Evolutionary conservation across 2,329 filamentous ascomycete genomes (phyloP).

Genomic region (Byssochlamys sp.): DNA sequence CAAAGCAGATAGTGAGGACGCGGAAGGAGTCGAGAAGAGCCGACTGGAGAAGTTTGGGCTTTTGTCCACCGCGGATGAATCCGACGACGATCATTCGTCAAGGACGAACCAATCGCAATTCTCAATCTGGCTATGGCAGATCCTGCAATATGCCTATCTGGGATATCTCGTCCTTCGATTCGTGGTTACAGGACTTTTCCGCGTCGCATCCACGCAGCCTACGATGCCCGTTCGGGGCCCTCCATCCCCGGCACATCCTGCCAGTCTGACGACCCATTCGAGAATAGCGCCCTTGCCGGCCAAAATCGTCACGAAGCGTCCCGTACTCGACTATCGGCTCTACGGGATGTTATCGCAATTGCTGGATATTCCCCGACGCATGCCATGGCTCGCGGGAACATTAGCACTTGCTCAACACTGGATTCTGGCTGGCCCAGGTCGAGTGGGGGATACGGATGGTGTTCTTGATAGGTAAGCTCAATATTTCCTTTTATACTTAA

Average conservation of each 20-base stretch:
- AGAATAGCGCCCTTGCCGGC: conserved; percentile 24
- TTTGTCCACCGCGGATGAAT: conserved; percentile 32
- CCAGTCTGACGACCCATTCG: conserved; percentile 14
- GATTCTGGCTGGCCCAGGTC: conserved; percentile 63
- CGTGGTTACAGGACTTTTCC: conserved; percentile 54
- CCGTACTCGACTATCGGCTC: conserved; percentile 65
- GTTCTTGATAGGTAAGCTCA: conserved; percentile 79
- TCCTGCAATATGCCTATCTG: conserved; percentile 44
- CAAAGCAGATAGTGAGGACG: conserved; percentile 15
- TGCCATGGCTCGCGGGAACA: conserved; percentile 79
- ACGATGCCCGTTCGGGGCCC: conserved; percentile 15
- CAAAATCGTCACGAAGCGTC: conserved; percentile 34
- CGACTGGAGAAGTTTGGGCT: conserved; percentile 51
- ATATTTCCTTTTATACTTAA: conserved; percentile 19
- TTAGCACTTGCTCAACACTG: conserved; percentile 68
- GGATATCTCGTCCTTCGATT: conserved; percentile 56
- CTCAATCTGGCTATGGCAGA: conserved; percentile 40
- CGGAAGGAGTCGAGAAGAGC: conserved; percentile 24
- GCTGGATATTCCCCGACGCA: conserved; percentile 64
- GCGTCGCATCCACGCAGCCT: conserved; percentile 57
- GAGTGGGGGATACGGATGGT: conserved; percentile 63
- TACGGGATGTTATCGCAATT: conserved; percentile 67
- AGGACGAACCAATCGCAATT: conserved; percentile 23
- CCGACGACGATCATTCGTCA: conserved; percentile 15
- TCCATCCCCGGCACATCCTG: conserved; percentile 17